A percentile compares a stretch with the other conserved stretches of the same genome.
Evolutionary conservation across 1,139 yeast species (phyloP).

Genomic region (Petasospora rhodanensis): DNA sequence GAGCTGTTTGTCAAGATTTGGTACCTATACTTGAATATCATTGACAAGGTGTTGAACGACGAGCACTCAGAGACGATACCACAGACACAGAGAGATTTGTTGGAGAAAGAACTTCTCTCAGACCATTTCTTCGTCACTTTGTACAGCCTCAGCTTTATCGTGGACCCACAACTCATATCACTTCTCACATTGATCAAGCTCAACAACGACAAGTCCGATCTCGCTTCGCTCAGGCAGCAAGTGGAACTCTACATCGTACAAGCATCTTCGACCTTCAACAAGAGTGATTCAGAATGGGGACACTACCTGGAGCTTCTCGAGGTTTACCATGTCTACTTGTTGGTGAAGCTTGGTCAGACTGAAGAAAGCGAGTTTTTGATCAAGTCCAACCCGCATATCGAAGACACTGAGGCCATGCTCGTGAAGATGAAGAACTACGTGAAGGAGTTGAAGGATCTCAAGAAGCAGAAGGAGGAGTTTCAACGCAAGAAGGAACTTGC

Average conservation of each 20-base stretch:
- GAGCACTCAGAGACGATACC: slow-evolving; percentile 2
- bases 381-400: slow-evolving; percentile 15
- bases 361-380: slow-evolving; percentile 22
- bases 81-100: slow-evolving; percentile 1
- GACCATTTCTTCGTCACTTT: slow-evolving; percentile 15
- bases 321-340: slow-evolving; percentile 19
- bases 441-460: slow-evolving; percentile 12
- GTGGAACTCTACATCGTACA: slow-evolving; percentile 20
- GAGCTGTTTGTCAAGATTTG: slow-evolving; percentile 19
- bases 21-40: slow-evolving; percentile 24
- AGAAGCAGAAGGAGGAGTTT: slow-evolving; percentile 8
- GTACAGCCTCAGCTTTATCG: slow-evolving; percentile 8
- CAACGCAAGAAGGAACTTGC: slow-evolving; percentile 11
- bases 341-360: slow-evolving; percentile 17
- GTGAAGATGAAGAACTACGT: slow-evolving; percentile 9
- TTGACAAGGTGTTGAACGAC: slow-evolving; percentile 21
- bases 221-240: slow-evolving; percentile 14
- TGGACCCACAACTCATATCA: slow-evolving; percentile 19
- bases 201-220: slow-evolving; percentile 17
- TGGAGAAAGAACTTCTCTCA: slow-evolving; percentile 7
- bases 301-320: slow-evolving; percentile 19
- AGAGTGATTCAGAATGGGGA: slow-evolving; percentile 3
- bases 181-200: slow-evolving; percentile 20
- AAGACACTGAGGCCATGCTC: slow-evolving; percentile 9
- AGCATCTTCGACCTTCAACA: slow-evolving; percentile 3